Conservation (phyloP, 2,329 filamentous ascomycete genomes). For the Penicillium freii region DNA sequence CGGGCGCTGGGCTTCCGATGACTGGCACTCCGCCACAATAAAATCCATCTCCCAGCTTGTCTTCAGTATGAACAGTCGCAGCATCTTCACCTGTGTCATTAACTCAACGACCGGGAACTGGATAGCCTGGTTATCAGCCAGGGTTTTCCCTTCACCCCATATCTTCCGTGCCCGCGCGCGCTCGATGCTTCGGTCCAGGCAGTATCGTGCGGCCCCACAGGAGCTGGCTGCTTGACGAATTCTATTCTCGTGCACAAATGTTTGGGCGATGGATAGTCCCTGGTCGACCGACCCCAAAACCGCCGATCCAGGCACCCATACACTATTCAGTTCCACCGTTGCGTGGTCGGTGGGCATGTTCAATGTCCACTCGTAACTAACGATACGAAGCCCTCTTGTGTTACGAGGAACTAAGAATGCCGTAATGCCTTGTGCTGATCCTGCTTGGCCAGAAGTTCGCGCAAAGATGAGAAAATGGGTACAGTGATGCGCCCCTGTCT, state of each 20-base stretch:
- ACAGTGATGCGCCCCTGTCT: no score
- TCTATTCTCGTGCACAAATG: conserved; percentile 65
- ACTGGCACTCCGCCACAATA: conserved; percentile 34
- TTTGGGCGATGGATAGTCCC: conserved; percentile 61
- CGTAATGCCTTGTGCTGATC: no score
- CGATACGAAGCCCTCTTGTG: no score
- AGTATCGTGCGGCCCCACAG: conserved; percentile 54
- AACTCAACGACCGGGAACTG: conserved; percentile 65
- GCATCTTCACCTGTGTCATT: conserved; percentile 59
- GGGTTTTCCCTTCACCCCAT: conserved; percentile 24
- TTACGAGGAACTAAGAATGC: no score
- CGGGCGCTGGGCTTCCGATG: conserved; percentile 19
- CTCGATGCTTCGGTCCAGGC: conserved; percentile 56
- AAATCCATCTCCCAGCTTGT: conserved; percentile 63
- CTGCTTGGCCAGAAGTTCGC: no score
- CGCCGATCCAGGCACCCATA: conserved; percentile 30
- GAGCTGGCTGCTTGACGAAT: conserved; percentile 62
- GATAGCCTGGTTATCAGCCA: conserved; percentile 57
- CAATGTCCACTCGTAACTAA: no score
- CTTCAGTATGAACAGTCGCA: conserved; percentile 59
- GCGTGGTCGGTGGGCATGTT: no score
- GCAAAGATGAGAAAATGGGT: no score
- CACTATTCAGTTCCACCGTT: no score
- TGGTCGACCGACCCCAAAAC: conserved; percentile 54
- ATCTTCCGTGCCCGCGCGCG: conserved; percentile 54